Evolutionary conservation across 1,139 yeast genomes (phyloP), one percentile per base, ranked within the genome.

Genomic region (Blastobotrys malaysiensis): DNA sequence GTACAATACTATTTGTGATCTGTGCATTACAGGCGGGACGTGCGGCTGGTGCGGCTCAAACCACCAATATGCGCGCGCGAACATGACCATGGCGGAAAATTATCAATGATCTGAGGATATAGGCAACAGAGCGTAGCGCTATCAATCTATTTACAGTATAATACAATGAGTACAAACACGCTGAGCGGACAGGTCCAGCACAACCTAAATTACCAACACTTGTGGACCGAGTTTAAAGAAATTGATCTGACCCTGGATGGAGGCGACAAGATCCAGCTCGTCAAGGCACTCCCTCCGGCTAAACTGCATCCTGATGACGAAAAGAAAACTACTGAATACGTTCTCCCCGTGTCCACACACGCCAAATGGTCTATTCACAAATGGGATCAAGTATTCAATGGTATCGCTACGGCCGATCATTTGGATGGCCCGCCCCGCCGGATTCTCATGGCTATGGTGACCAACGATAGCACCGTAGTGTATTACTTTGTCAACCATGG

Each of bases 401-500:
- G 59, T 3, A 55, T 67, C 11, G 61, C 62, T 27, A 14, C 62
- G 51, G 58, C 45, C 61, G 13, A 62, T 68, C 3, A 45, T 24
- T 55, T 2, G 31, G 45, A 65, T 74, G 16, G 16, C 39, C 39
- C 39, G 3, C 54, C 79, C 75, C 64, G 64, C 20, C 68, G 84
- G 50, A 54, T 85, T 1, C 72, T 83, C 0, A 68, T 83, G 65
- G 89, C 81, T 0, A 71, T 85, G 58, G 75, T 80, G 7, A 81
- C 83, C 54, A 76, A 76, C 53, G 91, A 85, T 65, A 84, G 87
- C 0, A 82, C 89, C 0, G 76, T 86, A 2, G 86, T 84, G 5
- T 86, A 83, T 63, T 85, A 85, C 63, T 77, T 81, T 61, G 76
- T 84, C 43, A 79, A 83, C 63, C 78, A 79, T 57, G 90, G 88